Percentiles rank a stretch among this genome's conserved stretches.
These are phyloP conservation scores for Thraustochytrium striatum DNA, from an alignment of 352 stramenopile species.

Conservation along the genomic window DNA sequence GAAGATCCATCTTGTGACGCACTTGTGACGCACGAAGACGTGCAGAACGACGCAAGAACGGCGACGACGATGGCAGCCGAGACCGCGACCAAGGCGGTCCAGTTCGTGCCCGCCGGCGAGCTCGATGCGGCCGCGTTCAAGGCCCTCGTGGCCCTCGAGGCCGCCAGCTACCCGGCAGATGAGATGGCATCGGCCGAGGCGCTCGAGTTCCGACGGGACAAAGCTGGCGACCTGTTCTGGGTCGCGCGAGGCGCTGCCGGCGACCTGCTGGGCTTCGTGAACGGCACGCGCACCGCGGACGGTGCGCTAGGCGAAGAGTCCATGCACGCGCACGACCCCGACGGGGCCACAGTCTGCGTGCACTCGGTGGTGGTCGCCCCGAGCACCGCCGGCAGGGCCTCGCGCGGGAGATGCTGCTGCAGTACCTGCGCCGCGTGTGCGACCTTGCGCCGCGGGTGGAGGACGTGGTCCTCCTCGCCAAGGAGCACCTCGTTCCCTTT, in stretches of 20 bases:
- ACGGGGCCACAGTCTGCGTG: constrained; percentile 72
- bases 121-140: no score
- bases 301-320: constrained; percentile 64
- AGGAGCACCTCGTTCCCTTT: constrained; percentile 72
- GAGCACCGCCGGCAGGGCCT: constrained; percentile 68
- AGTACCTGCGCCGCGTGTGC: constrained; percentile 66
- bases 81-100: no score
- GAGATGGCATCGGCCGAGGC: constrained; percentile 71
- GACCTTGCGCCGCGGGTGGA: constrained; percentile 56
- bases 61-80: no score
- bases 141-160: constrained; percentile 1
- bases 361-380: constrained; percentile 75
- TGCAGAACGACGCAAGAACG: no score
- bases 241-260: constrained; percentile 47
- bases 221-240: constrained; percentile 71
- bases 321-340: constrained; percentile 71
- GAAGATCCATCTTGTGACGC: no score
- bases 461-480: constrained; percentile 72
- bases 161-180: constrained; percentile 66
- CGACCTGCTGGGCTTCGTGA: constrained; percentile 76
- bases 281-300: constrained; percentile 55
- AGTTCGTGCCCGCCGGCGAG: no score
- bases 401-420: constrained; percentile 69
- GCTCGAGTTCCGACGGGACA: constrained; percentile 74
- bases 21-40: no score